Evolutionary conservation across 208 protist genomes (phyloP).

Genomic region (Crithidia mellificae): DNA sequence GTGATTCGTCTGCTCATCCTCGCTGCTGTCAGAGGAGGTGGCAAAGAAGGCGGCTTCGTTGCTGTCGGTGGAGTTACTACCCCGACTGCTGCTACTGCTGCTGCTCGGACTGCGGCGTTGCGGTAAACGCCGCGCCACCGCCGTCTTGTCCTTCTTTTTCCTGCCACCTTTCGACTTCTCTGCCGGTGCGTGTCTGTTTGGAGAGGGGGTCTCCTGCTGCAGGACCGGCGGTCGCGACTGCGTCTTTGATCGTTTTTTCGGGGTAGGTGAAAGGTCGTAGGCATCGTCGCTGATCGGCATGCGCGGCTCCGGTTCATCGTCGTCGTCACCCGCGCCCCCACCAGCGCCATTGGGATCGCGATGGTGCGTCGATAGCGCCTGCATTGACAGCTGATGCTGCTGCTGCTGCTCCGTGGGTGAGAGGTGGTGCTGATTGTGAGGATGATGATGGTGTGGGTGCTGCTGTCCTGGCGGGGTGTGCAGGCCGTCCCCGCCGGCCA

Average conservation of each 20-base stretch:
- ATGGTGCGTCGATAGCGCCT: too few species aligned
- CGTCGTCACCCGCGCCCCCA: too few species aligned
- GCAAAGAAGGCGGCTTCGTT: slow-evolving; percentile 34
- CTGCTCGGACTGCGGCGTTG: background rate
- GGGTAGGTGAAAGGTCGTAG: slow-evolving; percentile 44
- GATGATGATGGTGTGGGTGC: background rate
- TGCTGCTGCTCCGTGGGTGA: background rate
- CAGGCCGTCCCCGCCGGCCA: background rate
- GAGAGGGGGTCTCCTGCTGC: too few species aligned
- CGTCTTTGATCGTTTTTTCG: slow-evolving; percentile 65
- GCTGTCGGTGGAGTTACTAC: slow-evolving; percentile 20
- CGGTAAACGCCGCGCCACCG: background rate
- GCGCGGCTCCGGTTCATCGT: slow-evolving; percentile 19
- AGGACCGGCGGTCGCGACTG: slow-evolving; percentile 22
- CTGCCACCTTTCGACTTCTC: slow-evolving; percentile 7
- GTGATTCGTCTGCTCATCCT: background rate
- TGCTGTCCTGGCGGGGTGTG: slow-evolving; percentile 2
- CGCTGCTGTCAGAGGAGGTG: slow-evolving; percentile 16
- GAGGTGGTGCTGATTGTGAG: background rate
- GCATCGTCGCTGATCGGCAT: slow-evolving; percentile 12
- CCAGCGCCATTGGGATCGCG: too few species aligned
- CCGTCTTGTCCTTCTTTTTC: background rate
- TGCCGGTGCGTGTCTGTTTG: too few species aligned
- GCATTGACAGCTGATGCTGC: background rate
- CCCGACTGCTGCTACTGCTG: slow-evolving; percentile 13